Evolutionary conservation across 2,329 filamentous ascomycete species (phyloP).

Genomic region (Rugonectria rugulosa): DNA sequence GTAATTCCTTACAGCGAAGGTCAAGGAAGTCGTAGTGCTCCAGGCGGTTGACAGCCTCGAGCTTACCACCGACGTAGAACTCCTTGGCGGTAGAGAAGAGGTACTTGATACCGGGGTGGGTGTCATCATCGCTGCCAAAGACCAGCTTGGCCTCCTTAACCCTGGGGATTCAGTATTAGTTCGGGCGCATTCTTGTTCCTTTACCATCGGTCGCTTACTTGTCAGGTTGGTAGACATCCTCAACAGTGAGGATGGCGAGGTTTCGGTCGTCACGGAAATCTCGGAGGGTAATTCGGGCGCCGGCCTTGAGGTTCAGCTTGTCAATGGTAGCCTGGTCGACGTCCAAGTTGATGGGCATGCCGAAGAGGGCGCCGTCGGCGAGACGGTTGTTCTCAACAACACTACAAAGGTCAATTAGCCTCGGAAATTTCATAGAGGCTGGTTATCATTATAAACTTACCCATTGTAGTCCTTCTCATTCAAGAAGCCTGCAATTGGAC

Average conservation of each 20-base stretch:
- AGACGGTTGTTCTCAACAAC: conserved; percentile 91
- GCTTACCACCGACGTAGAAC: conserved; percentile 93
- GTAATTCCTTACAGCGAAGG: conserved; percentile 75
- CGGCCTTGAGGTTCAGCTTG: conserved; percentile 76
- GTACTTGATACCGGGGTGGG: conserved; percentile 92
- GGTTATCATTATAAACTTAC: conserved; percentile 56
- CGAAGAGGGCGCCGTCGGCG: conserved; percentile 88
- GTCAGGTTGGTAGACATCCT: conserved; percentile 94
- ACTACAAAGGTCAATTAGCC: conserved; percentile 56
- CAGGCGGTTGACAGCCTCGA: conserved; percentile 92
- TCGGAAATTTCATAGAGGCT: neutral
- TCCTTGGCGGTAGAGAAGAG: conserved; percentile 82
- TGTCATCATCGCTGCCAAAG: conserved; percentile 88
- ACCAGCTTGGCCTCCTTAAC: conserved; percentile 90
- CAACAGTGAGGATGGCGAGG: conserved; percentile 92
- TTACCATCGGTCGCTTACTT: conserved; percentile 69
- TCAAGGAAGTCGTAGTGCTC: conserved; percentile 99
- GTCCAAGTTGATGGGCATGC: conserved; percentile 96
- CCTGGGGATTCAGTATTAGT: conserved; percentile 55
- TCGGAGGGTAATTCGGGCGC: conserved; percentile 84
- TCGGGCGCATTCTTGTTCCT: neutral
- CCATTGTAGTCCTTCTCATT: conserved; percentile 96
- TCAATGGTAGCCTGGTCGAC: conserved; percentile 78
- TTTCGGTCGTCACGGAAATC: conserved; percentile 97
- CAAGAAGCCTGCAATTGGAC: conserved; percentile 78